Conservation (phyloP, 805 yeast genomes). For the Metahyphopichia silvanorum region DNA sequence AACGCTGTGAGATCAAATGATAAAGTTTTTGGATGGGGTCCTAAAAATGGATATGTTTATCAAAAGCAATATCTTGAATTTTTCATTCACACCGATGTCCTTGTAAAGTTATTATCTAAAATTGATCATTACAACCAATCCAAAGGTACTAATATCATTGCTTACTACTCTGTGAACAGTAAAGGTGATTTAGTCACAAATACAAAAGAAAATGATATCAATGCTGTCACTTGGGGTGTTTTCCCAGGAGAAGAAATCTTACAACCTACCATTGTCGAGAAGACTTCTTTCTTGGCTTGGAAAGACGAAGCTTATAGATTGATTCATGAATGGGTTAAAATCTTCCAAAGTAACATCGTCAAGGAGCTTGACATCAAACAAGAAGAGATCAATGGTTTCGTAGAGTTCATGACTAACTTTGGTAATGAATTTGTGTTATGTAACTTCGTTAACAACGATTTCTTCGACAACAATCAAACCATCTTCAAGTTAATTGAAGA, state of each 20-base stretch:
- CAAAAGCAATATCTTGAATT: conserved; percentile 93
- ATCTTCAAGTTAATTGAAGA: conserved; percentile 54
- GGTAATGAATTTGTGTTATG: conserved; percentile 67
- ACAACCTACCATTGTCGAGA: conserved; percentile 95
- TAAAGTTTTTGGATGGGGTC: conserved; percentile 90
- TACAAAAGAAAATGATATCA: conserved; percentile 71
- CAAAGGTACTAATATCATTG: conserved; percentile 41
- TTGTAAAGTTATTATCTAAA: conserved; percentile 31
- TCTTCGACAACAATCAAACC: conserved; percentile 47
- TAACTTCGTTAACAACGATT: conserved; percentile 90
- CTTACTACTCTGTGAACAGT: conserved; percentile 74
- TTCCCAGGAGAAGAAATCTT: conserved; percentile 93
- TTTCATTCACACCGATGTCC: conserved; percentile 59
- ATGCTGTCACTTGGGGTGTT: conserved; percentile 98
- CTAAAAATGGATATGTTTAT: conserved; percentile 85
- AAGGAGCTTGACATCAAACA: conserved; percentile 27
- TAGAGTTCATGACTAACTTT: conserved; percentile 43
- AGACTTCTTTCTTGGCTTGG: conserved; percentile 92
- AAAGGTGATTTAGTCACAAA: conserved; percentile 61
- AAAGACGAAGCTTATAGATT: conserved; percentile 90
- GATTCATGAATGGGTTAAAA: conserved; percentile 73
- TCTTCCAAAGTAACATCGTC: conserved; percentile 38
- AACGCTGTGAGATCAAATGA: conserved; percentile 75
- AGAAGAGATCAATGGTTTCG: conserved; percentile 28
- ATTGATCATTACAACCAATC: conserved; percentile 45